These are phyloP conservation scores for Diaporthe amygdali DNA, from an alignment of 2,329 filamentous ascomycete genomes.

Conservation along the genomic window DNA sequence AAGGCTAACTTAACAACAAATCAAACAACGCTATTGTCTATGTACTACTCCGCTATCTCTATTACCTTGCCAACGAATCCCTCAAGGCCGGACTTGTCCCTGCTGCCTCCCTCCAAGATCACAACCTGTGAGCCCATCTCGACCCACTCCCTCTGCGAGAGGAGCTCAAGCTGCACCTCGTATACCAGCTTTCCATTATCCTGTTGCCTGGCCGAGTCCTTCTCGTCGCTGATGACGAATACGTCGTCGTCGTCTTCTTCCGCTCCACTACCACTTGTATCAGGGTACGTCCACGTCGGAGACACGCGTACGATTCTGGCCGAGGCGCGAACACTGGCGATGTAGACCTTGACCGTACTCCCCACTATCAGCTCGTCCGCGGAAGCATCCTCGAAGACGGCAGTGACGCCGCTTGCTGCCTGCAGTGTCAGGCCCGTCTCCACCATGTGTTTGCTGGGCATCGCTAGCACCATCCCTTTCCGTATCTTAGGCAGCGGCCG, in stretches of 20 bases:
- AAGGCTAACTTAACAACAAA: not conserved
- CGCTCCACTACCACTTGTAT: constrained; percentile 30
- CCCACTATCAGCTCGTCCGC: constrained; percentile 69
- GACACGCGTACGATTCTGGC: constrained; percentile 72
- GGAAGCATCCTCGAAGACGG: constrained; percentile 70
- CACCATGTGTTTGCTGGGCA: constrained; percentile 63
- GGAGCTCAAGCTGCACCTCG: constrained; percentile 70
- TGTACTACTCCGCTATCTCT: constrained; percentile 59
- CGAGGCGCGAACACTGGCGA: constrained; percentile 83
- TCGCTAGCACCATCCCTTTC: constrained; percentile 84
- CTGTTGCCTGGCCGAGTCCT: constrained; percentile 40
- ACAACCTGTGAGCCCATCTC: constrained; percentile 74
- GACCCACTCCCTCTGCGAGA: constrained; percentile 75
- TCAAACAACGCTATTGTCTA: not conserved
- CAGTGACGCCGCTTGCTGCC: constrained; percentile 72
- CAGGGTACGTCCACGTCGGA: constrained; percentile 29
- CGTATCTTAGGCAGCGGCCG: constrained; percentile 52
- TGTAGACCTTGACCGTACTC: constrained; percentile 79
- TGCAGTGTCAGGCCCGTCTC: constrained; percentile 63
- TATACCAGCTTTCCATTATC: constrained; percentile 38
- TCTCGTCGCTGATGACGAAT: constrained; percentile 60
- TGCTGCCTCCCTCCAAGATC: constrained; percentile 73
- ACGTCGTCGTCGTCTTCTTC: constrained; percentile 55
- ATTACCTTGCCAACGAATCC: constrained; percentile 74
- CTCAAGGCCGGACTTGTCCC: constrained; percentile 70